A percentile compares a stretch with the other conserved stretches of the same genome.
phyloP scores from a whole-genome alignment of 129 eudicot species.

The Artemisia argyi region DNA sequence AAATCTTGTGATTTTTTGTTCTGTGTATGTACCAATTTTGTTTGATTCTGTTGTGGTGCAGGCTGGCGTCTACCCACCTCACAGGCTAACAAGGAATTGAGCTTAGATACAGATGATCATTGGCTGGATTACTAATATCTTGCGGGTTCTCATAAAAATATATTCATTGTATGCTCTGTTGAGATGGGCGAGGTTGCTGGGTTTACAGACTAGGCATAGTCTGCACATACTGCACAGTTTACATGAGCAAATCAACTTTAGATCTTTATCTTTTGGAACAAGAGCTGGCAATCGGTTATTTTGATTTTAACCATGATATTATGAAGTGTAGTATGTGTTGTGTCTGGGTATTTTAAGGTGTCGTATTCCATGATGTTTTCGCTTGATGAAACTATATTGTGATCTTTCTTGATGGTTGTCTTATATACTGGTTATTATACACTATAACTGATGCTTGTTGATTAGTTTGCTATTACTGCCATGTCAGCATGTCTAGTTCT shows the following conservation, averaged over 20 bases:
- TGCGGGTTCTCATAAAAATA: not conserved
- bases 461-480: too few species aligned
- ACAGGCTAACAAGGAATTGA: not conserved
- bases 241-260: not conserved
- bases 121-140: not conserved
- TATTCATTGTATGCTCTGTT: not conserved
- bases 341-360: not conserved
- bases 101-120: not conserved
- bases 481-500: too few species aligned
- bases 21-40: not conserved
- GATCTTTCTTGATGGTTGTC: not conserved
- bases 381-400: not conserved
- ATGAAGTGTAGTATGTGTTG: not conserved
- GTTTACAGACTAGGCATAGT: not conserved
- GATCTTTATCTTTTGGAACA: not conserved
- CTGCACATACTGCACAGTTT: constrained; percentile 1
- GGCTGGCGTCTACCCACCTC: not conserved
- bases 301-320: not conserved
- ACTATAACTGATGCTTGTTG: not conserved
- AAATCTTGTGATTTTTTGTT: not conserved
- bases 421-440: not conserved
- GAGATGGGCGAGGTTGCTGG: not conserved
- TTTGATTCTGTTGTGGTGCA: not conserved
- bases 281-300: not conserved
- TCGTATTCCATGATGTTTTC: not conserved